A percentile compares a stretch with the other conserved stretches of the same genome.
phyloP scores from a whole-genome alignment of 2,329 filamentous ascomycete species.

The Teratosphaeria zuluensis region DNA sequence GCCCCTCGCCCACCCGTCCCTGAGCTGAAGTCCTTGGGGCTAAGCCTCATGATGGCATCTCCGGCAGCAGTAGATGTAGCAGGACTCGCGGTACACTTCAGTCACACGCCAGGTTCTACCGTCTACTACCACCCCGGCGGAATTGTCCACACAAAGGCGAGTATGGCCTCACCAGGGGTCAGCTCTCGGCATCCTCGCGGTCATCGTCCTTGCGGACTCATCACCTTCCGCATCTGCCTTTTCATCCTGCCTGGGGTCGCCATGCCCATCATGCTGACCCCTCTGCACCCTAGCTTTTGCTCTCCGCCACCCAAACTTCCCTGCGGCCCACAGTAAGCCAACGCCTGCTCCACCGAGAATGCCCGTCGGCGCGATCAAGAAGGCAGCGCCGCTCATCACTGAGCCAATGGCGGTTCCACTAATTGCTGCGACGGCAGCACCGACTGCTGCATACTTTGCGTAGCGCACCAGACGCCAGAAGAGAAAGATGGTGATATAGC shows the following conservation, averaged over 20 bases:
- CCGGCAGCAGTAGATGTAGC: too few species aligned
- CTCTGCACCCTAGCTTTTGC: slow-evolving; percentile 22
- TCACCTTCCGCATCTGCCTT: slow-evolving; percentile 14
- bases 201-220: slow-evolving; percentile 1
- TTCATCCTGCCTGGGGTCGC: slow-evolving; percentile 17
- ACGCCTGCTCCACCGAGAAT: slow-evolving; percentile 29
- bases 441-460: slow-evolving; percentile 35
- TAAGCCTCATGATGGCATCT: too few species aligned
- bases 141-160: too few species aligned
- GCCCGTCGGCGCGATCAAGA: slow-evolving; percentile 34
- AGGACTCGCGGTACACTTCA: too few species aligned
- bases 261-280: slow-evolving; percentile 13
- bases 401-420: slow-evolving; percentile 28
- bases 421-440: slow-evolving; percentile 30
- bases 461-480: slow-evolving; percentile 35
- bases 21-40: too few species aligned
- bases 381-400: slow-evolving; percentile 30
- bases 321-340: slow-evolving; percentile 31
- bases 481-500: slow-evolving; percentile 31
- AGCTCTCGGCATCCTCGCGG: slow-evolving; percentile 3
- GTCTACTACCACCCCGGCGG: too few species aligned
- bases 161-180: slow-evolving; percentile 10
- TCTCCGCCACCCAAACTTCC: slow-evolving; percentile 27
- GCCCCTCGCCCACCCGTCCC: too few species aligned
- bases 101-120: too few species aligned